Evolutionary conservation across 192 early-diverging fungal genomes (phyloP).

Genomic region (Thamnidium elegans): DNA sequence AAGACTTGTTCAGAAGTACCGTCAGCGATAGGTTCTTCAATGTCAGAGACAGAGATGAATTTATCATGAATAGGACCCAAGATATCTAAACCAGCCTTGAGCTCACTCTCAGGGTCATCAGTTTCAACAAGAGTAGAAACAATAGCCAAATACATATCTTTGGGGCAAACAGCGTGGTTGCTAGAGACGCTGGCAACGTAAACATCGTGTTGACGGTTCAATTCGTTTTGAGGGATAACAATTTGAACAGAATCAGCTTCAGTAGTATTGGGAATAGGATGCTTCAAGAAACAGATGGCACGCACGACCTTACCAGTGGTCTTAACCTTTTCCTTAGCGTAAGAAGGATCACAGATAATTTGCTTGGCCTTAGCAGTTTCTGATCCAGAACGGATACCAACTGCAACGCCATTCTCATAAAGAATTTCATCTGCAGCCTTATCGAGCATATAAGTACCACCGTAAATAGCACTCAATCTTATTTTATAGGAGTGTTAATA

Average conservation of each 20-base stretch:
- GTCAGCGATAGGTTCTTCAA: slow-evolving; percentile 86
- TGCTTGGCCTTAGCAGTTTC: slow-evolving; percentile 80
- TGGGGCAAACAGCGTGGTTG: slow-evolving; percentile 90
- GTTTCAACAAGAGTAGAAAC: slow-evolving; percentile 97
- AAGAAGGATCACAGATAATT: slow-evolving; percentile 97
- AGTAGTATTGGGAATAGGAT: slow-evolving; percentile 87
- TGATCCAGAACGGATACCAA: slow-evolving; percentile 86
- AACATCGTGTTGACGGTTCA: slow-evolving; percentile 91
- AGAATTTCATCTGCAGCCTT: slow-evolving; percentile 91
- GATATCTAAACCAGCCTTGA: slow-evolving; percentile 81
- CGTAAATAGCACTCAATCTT: slow-evolving; percentile 95
- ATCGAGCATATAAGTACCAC: slow-evolving; percentile 98
- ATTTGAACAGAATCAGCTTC: slow-evolving; percentile 90
- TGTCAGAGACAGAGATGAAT: slow-evolving; percentile 82
- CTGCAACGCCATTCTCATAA: slow-evolving; percentile 76
- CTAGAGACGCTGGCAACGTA: slow-evolving; percentile 90
- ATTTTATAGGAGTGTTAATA: not conserved
- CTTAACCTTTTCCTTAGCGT: slow-evolving; percentile 79
- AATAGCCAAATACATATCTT: slow-evolving; percentile 89
- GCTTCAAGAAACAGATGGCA: slow-evolving; percentile 91
- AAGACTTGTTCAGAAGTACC: slow-evolving; percentile 83
- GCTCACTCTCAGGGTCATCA: slow-evolving; percentile 84
- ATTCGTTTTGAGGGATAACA: slow-evolving; percentile 97
- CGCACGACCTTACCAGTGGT: slow-evolving; percentile 87
- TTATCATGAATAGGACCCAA: slow-evolving; percentile 89